Evolutionary conservation across 139 green algal species (phyloP), one percentile per base, ranked within the genome.

Genomic region (Pleodorina starrii): DNA sequence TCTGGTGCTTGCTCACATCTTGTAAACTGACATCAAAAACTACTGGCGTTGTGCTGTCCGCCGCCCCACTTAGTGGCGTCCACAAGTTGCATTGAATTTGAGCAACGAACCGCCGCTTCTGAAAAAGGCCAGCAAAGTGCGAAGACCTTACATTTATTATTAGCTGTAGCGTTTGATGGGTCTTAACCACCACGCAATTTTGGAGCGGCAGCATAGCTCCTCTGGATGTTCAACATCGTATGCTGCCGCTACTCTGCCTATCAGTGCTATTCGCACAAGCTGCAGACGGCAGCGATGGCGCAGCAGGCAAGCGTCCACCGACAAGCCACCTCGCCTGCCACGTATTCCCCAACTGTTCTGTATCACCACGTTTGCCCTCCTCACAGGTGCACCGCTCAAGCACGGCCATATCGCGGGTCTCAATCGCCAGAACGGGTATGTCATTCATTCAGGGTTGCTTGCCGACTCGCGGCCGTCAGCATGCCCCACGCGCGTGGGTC

Each of bases 141-240:
- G 3, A 66, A 21, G 3, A 12, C 5, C 29, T 66, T 12, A 66
- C 2, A 66, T 66, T 66, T 25, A 25, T 32, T 66, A 12, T 27
- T 5, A 4, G 5, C 54, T 25, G 29, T 21, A 21, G 7, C 9
- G 25, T 66, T 32, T 66, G 54, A 12, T 66, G 29, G 54, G 54
- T 25, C 6, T 66, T 73, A 73, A 73, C 5, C 43, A 66, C 74
- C 42, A 54, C 40, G 57, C 44, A n/a, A n/a, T 82, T 25, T 23
- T 69, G 4, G 76, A 84, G 44, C 76, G 76, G 17, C 48, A 71
- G 76, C 76, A 25, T 21, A 71, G 48, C n/a, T 69, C 76, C 14
- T 29, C 32, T n/a, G 48, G 48, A 50, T 84, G 76, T 35, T 84
- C 76, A 4, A 84, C 76, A 17, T 84, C 76, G 10, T 84, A 84